Conservation (phyloP, 108 stramenopile species). For the Nitzschia putrida region DNA sequence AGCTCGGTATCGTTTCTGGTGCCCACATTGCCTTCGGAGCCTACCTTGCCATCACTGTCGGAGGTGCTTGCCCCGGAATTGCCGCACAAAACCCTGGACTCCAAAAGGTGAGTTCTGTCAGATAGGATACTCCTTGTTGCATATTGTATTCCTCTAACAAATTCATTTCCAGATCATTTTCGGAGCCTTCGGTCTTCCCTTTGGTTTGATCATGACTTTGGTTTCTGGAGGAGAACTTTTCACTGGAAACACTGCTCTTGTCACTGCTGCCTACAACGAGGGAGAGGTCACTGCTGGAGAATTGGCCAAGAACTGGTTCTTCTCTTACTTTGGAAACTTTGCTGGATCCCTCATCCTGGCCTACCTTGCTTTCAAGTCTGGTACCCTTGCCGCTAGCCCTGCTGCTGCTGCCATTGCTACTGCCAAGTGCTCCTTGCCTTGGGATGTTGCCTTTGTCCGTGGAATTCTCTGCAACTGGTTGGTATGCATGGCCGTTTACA, state of each 20-base stretch:
- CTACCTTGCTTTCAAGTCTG: slow-evolving; percentile 70
- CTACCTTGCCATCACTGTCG: slow-evolving; percentile 81
- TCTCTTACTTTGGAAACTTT: slow-evolving; percentile 84
- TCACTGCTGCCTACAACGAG: slow-evolving; percentile 76
- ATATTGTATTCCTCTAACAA: neutral
- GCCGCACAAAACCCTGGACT: slow-evolving; percentile 86
- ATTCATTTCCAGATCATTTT: slow-evolving; percentile 60
- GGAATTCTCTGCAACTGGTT: slow-evolving; percentile 96
- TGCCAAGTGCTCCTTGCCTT: slow-evolving; percentile 77
- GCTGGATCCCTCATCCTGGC: slow-evolving; percentile 82
- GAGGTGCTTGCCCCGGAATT: slow-evolving; percentile 82
- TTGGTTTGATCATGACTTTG: slow-evolving; percentile 87
- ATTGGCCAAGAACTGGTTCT: slow-evolving; percentile 74
- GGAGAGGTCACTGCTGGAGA: slow-evolving; percentile 62
- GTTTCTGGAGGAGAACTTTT: slow-evolving; percentile 80
- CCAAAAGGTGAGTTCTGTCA: slow-evolving; percentile 59
- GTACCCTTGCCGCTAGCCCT: slow-evolving; percentile 70
- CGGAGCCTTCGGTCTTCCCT: slow-evolving; percentile 83
- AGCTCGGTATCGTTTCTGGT: slow-evolving; percentile 82
- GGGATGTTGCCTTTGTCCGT: slow-evolving; percentile 83
- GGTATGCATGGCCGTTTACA: slow-evolving; percentile 94
- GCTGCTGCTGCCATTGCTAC: slow-evolving; percentile 79
- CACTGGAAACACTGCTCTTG: slow-evolving; percentile 63
- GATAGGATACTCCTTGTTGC: neutral
- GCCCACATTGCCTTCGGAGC: slow-evolving; percentile 88